Base-by-base conservation (phyloP, 305 asterid species). In the Fraxinus latifolia region DNA sequence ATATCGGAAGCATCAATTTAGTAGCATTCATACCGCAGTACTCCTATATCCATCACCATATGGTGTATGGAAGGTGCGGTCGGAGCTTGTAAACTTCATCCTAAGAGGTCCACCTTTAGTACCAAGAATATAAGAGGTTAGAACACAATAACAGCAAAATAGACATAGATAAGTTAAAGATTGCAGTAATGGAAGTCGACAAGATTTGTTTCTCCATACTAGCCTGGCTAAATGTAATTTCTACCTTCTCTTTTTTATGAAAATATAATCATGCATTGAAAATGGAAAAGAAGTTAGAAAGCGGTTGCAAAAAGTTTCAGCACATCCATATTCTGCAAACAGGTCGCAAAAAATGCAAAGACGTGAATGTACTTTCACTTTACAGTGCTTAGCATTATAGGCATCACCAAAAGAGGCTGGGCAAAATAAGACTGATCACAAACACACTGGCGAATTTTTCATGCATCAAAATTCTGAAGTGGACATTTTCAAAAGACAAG, bases 11-110 rank as follows among this genome's bases (percentile, higher is more conserved):
- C 74, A 84, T 25, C 60, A 29, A 47, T 65, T 42, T 44, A 37
- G 77, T 75, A 62, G 78, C 77, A 77, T 72, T 29, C 88, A 81
- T 89, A 89, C 92, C 92, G 77, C 67, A 83, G 74, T 88, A 76
- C 65, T 80, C 25, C 90, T 87, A 84, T 88, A 88, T 81, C 90
- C 91, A 77, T 86, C 88, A 60, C 88, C 89, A 82, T 89, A 85
- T 67, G 85, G 85, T 60, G 78, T 78, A 67, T 83, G 72, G 77
- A 81, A 88, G 80, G 79, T 79, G 79, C 85, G 83, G 67, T 87
- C 84, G 36, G 84, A 79, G 55, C 85, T 82, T 71, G 79, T 44
- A 72, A 79, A 79, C 74, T 85, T 82, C 81, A 82, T 80, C 74
- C 87, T 83, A 70, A 84, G 84, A 19, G 89, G 79, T 77, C 89